Base-by-base conservation (phyloP, 2,329 filamentous ascomycete species). In the Zymoseptoria brevis region DNA sequence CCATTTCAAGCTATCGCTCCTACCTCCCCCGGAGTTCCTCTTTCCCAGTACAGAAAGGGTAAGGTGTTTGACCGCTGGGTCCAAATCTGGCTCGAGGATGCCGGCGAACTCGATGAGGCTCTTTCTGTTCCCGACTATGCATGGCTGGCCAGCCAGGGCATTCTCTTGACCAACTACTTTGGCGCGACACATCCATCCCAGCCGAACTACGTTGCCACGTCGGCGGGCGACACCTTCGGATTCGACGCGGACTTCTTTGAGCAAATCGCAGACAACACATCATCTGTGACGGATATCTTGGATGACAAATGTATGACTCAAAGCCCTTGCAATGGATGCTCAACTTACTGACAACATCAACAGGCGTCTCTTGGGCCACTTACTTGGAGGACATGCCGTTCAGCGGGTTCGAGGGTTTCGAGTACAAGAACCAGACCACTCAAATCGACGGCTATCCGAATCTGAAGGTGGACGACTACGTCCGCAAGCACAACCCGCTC, bases 341-440 rank as follows among this genome's bases (percentile, higher is more conserved):
- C 22, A 24, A 16, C 35, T 45, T 9, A 24, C 50, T 51, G 19
- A 51, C 19, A 19, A 21, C 19, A 7, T 24, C 19, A 51, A 51
- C n/a, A 60, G 72, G 72, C 65, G 66, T 73, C 66, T 76, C 72
- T 53, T 78, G 76, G 86, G 77, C 70, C 55, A 78, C 86, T 64
- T 94, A 93, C 75, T 83, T 91, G 72, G 89, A 94, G 71, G 86
- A 89, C 68, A 80, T 87, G 79, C 89, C 89, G 1, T 90, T 85
- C 74, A 79, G 83, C 1, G 89, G 89, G 11, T 93, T 84, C 74
- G 81, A 89, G 72, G 88, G 88, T 3, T 64, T 62, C 21, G 76
- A 75, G 0, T 89, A 78, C 71, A 78, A 83, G 58, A 90, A 90
- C 73, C 83, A 84, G 64, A 62, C 83, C 65, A 88, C 81, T 2